A percentile compares a stretch with the other conserved stretches of the same genome.
Evolutionary conservation across 225 moss, liverwort and hornwort species (phyloP).

Genomic region (Polytrichum commune): DNA sequence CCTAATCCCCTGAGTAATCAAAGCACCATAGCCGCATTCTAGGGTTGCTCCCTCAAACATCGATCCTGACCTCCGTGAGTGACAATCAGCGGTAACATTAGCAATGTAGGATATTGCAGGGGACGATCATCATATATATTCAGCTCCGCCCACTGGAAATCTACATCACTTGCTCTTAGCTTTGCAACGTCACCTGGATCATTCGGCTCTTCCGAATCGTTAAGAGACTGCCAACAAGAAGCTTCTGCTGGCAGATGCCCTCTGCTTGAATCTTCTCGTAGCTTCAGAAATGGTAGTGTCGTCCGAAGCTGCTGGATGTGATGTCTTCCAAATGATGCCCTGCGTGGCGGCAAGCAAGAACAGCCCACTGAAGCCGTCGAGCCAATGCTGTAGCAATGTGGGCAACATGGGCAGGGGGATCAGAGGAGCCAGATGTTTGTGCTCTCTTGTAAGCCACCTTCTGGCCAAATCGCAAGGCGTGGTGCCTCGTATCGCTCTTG

Average conservation of each 20-base stretch:
- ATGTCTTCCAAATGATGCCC: constrained; percentile 28
- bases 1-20: too few species aligned
- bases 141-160: too few species aligned
- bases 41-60: too few species aligned
- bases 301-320: constrained; percentile 10
- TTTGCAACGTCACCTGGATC: too few species aligned
- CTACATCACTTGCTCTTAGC: too few species aligned
- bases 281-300: constrained; percentile 3
- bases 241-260: background rate
- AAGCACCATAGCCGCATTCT: too few species aligned
- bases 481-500: constrained; percentile 26
- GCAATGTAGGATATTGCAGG: too few species aligned
- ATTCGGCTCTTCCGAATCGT: too few species aligned
- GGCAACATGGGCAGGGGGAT: constrained; percentile 29
- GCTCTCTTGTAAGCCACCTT: constrained; percentile 17
- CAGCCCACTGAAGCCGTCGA: constrained; percentile 18
- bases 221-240: too few species aligned
- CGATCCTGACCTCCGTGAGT: too few species aligned
- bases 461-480: constrained; percentile 30
- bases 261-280: constrained; percentile 6
- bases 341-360: constrained; percentile 46
- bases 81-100: background rate
- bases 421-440: constrained; percentile 24
- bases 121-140: background rate
- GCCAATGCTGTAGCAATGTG: constrained; percentile 31